Base-by-base conservation (phyloP, 257 asterid genomes). In the Solanum lignicaule region DNA sequence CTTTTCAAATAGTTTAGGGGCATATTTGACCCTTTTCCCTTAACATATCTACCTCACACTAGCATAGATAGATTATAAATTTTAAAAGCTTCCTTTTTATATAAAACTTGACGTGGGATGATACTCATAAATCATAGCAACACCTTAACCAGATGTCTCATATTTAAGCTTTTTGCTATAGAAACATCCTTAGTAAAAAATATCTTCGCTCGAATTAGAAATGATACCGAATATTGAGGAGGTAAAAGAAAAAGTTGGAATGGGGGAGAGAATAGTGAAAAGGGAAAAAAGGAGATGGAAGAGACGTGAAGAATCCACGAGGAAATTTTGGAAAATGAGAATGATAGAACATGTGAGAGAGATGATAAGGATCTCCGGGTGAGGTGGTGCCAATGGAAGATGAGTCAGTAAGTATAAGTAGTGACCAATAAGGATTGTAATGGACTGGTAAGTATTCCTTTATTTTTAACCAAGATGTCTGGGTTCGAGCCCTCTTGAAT, bases 401-500 rank as follows among this genome's bases (percentile, higher is more conserved):
- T 13, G 29, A 4, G 14, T 60, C 68, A 1, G 5, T 3, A 8
- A 3, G 21, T 15, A 43, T 11, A 43, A 11, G 46, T 10, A 39
- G 4, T 39, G 14, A 10, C 46, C 13, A 39, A 3, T 1, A 39
- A 39, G 13, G 13, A 39, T 39, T 39, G 46, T 39, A 39, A 48
- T 0, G 1, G 8, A 48, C 21, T 15, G 23, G 3, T 15, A 48
- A 16, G 3, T 48, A 48, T 0, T 48, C 0, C 0, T 48, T 48
- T 1, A 48, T 48, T 48, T 0, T 48, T 2, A 48, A 16, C 0
- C 2, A 48, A 5, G 0, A 48, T 3, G 8, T 48, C 0, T 48
- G 1, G 7, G 3, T 16, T 48, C 8, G 21, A 5, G 0, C 1
- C 3, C 0, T 5, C 0, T 48, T 48, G 2, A 0, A 48, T 48